Conservation (phyloP, 2,329 filamentous ascomycete species). For the Parascedosporium putredinis region DNA sequence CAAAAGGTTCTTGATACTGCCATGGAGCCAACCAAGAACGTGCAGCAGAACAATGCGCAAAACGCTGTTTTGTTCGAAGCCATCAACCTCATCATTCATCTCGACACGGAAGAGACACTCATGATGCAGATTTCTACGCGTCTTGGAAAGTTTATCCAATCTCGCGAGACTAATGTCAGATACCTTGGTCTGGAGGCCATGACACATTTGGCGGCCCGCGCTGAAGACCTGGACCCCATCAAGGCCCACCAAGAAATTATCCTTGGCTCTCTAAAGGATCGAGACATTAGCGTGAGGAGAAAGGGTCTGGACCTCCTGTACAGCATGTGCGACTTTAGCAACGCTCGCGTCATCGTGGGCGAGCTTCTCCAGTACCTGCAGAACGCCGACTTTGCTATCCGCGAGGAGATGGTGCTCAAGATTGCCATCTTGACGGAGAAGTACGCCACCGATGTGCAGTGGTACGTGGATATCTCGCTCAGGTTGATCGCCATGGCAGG, state of each 20-base stretch:
- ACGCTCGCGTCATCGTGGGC: conserved; percentile 84
- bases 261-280: conserved; percentile 82
- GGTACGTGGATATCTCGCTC: conserved; percentile 97
- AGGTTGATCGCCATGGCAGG: conserved; percentile 92
- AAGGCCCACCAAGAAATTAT: conserved; percentile 98
- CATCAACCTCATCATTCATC: conserved; percentile 95
- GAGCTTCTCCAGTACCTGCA: conserved; percentile 92
- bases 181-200: conserved; percentile 95
- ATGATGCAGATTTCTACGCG: conserved; percentile 94
- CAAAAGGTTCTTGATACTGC: conserved; percentile 86
- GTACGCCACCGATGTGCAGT: conserved; percentile 95
- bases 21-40: conserved; percentile 92
- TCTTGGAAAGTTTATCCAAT: conserved; percentile 91
- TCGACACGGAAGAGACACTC: conserved; percentile 85
- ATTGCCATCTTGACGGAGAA: conserved; percentile 98
- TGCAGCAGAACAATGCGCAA: conserved; percentile 98
- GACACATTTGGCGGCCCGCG: conserved; percentile 90
- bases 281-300: conserved; percentile 91
- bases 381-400: conserved; percentile 92
- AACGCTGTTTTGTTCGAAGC: conserved; percentile 97
- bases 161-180: conserved; percentile 90
- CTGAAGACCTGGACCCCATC: conserved; percentile 91
- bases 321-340: conserved; percentile 98
- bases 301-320: conserved; percentile 94
- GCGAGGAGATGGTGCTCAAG: conserved; percentile 98